Evolutionary conservation across 2,329 filamentous ascomycete genomes (phyloP), one percentile per base, ranked within the genome.

Genomic region (Ustulina deusta): DNA sequence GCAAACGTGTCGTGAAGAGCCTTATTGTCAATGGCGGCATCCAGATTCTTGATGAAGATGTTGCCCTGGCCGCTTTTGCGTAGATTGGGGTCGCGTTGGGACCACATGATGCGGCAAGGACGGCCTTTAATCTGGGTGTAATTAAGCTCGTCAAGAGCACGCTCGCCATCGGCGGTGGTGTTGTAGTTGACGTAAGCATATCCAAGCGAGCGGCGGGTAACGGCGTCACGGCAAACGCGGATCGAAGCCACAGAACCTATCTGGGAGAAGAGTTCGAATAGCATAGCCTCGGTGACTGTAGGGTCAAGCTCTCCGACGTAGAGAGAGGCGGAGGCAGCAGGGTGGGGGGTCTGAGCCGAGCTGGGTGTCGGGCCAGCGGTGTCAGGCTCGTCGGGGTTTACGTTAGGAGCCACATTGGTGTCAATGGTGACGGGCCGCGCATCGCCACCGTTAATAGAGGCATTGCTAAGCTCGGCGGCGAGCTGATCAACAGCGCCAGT

Each of bases 181-280:
- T 98, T 99, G 90, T 98, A 99, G 90, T 99, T 99, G 84, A 99
- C 96, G 83, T 99, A 99, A 83, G 96, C 96, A 83, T 99, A 99
- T 75, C 96, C 96, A 74, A 99, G 93, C 73, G 96, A 99, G 83
- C 96, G 95, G 81, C 96, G 94, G 79, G 96, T 98, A 80, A 99
- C 94, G 72, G 96, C 95, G 80, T 99, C 96, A 85, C 96, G 96
- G 90, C 96, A 99, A 81, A 99, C 96, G 89, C 96, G 96, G 83
- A 99, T 99, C 70, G 96, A 99, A 74, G 96, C 96, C 78, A 99
- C 96, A 79, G 97, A 95, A 76, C 96, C 96, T 80, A 99, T 99
- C 84, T 97, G 96, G 69, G 96, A 98, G 89, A 99, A 99, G 72
- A 99, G 93, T 90, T 99, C 96, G 84, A 98, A 99, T 79, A 99